phyloP scores from a whole-genome alignment of 2,329 filamentous ascomycete species.

The Penicillium sp. region DNA sequence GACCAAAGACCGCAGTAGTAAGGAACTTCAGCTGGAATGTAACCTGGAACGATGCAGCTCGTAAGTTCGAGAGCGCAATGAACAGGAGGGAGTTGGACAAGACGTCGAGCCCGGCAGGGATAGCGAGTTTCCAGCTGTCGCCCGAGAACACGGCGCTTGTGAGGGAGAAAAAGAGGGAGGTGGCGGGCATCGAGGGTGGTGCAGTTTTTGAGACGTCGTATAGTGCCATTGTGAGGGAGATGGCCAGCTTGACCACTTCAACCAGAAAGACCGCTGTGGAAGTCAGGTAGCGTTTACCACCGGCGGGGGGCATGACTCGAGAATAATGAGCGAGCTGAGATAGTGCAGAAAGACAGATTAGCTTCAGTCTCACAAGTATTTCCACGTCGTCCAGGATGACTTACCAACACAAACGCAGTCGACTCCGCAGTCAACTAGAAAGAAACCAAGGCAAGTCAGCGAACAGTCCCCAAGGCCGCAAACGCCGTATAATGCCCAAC shows the following conservation, averaged over 20 bases:
- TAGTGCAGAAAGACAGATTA: slow-evolving; percentile 4
- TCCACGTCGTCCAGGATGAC: slow-evolving; percentile 7
- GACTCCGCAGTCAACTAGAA: slow-evolving; percentile 43
- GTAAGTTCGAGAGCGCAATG: slow-evolving; percentile 82
- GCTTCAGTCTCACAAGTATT: neutral
- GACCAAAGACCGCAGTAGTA: slow-evolving; percentile 82
- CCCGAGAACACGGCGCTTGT: slow-evolving; percentile 78
- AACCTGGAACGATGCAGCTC: slow-evolving; percentile 89
- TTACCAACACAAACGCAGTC: slow-evolving; percentile 44
- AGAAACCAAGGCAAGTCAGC: slow-evolving; percentile 9
- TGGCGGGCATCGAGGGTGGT: slow-evolving; percentile 74
- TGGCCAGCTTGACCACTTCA: slow-evolving; percentile 83
- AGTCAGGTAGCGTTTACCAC: slow-evolving; percentile 84
- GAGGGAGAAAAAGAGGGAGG: slow-evolving; percentile 75
- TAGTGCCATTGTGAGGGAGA: slow-evolving; percentile 81
- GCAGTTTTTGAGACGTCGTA: slow-evolving; percentile 79
- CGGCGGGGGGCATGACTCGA: slow-evolving; percentile 79
- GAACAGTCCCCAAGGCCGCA: neutral
- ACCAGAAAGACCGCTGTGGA: slow-evolving; percentile 93
- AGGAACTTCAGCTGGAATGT: slow-evolving; percentile 94
- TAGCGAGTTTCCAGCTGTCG: slow-evolving; percentile 91
- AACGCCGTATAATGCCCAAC: neutral
- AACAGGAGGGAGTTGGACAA: slow-evolving; percentile 94
- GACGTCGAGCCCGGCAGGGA: slow-evolving; percentile 85
- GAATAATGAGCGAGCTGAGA: slow-evolving; percentile 87